Evolutionary conservation across 179 eudicot species (phyloP).

Genomic region (Pouteria campechiana): DNA sequence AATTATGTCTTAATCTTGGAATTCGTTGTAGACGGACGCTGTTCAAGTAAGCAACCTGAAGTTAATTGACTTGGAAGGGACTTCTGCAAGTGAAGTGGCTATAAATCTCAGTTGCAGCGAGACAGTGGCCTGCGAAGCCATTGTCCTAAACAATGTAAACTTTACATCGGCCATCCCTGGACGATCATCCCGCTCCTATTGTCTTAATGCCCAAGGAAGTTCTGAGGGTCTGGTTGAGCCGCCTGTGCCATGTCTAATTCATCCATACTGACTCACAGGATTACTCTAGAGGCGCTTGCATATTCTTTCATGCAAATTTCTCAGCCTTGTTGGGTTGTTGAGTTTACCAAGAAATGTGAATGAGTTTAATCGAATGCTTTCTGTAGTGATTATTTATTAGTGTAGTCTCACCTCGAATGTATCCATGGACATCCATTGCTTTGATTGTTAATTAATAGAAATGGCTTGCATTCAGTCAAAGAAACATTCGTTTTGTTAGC

Average conservation of each 20-base stretch:
- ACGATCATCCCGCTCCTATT: not conserved
- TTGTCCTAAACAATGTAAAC: conserved; percentile 1
- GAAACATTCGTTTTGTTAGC: too few relatives aligned
- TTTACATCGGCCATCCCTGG: conserved; percentile 3
- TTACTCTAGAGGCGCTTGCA: too few relatives aligned
- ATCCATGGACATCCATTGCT: too few relatives aligned
- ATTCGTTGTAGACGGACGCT: conserved; percentile 1
- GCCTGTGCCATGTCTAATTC: conserved; percentile 9
- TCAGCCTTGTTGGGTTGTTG: too few relatives aligned
- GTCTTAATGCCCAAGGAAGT: conserved; percentile 9
- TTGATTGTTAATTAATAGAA: too few relatives aligned
- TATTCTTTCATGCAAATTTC: too few relatives aligned
- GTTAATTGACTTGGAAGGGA: conserved; percentile 1
- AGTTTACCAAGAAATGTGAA: too few relatives aligned
- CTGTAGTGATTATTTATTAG: too few relatives aligned
- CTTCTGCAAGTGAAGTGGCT: conserved; percentile 4
- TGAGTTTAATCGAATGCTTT: too few relatives aligned
- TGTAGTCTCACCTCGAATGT: too few relatives aligned
- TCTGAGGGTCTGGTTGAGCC: not conserved
- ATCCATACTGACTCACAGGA: too few relatives aligned
- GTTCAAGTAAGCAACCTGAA: conserved; percentile 4
- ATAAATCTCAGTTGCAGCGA: conserved; percentile 8
- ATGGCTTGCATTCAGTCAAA: too few relatives aligned
- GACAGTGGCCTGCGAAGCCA: conserved; percentile 9
- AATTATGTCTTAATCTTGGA: not conserved